phyloP scores from a whole-genome alignment of 2,329 filamentous ascomycete genomes.

The Colletotrichum sp. region DNA sequence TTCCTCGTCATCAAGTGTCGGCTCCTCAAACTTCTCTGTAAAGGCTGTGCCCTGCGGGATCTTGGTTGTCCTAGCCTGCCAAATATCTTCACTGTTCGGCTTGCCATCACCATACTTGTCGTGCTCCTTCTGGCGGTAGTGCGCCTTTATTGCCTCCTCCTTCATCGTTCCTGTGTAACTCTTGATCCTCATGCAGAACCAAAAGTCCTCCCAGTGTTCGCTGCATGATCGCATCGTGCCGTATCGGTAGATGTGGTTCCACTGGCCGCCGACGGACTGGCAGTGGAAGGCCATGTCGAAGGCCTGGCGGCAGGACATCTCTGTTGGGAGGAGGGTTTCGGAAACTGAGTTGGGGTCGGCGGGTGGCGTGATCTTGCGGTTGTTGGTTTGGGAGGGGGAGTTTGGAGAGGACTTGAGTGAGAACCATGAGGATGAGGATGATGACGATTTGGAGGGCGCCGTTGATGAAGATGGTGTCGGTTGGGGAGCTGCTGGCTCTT shows the following conservation, averaged over 20 bases:
- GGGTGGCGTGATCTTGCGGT: slow-evolving; percentile 24
- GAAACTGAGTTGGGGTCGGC: slow-evolving; percentile 53
- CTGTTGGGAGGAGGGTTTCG: slow-evolving; percentile 76
- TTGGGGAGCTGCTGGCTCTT: slow-evolving; percentile 17
- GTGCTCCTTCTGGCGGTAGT: slow-evolving; percentile 70
- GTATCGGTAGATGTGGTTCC: slow-evolving; percentile 88
- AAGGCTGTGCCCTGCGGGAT: slow-evolving; percentile 57
- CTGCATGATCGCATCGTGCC: slow-evolving; percentile 78
- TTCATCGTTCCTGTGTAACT: slow-evolving; percentile 64
- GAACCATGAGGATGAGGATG: slow-evolving; percentile 34
- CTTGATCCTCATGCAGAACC: slow-evolving; percentile 94
- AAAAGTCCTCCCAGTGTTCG: slow-evolving; percentile 92
- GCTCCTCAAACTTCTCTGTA: slow-evolving; percentile 40
- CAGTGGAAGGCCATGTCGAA: slow-evolving; percentile 97
- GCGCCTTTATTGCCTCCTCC: slow-evolving; percentile 66
- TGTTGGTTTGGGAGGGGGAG: slow-evolving; percentile 18
- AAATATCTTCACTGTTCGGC: slow-evolving; percentile 88
- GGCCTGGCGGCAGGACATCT: slow-evolving; percentile 86
- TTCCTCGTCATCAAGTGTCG: slow-evolving; percentile 46
- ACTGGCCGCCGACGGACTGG: slow-evolving; percentile 89
- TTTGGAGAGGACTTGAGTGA: slow-evolving; percentile 33
- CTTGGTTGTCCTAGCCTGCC: slow-evolving; percentile 73
- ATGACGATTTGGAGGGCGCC: slow-evolving; percentile 25
- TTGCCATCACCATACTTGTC: slow-evolving; percentile 67
- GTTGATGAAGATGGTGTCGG: slow-evolving; percentile 24